Conservation (phyloP, 345 rosid genomes). For the Rhizophora apiculata region DNA sequence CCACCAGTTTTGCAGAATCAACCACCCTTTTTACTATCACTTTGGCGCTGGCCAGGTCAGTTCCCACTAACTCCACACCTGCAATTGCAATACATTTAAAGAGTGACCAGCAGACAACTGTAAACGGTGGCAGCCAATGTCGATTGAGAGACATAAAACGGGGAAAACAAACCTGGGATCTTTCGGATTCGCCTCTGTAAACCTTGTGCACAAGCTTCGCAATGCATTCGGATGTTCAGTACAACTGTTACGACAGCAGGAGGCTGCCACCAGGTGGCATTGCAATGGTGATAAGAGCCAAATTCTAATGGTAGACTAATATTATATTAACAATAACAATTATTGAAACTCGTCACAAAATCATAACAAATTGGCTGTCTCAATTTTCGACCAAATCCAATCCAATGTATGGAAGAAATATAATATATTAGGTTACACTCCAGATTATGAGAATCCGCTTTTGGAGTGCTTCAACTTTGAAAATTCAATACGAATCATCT, state of each 20-base stretch:
- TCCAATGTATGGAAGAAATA: no score
- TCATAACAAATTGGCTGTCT: no score
- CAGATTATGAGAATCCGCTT: neutral
- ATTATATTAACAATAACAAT: no score
- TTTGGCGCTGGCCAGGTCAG: constrained; percentile 39
- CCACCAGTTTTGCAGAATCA: constrained; percentile 48
- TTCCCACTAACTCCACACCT: constrained; percentile 65
- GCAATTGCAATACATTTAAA: neutral
- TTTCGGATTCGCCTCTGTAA: constrained; percentile 46
- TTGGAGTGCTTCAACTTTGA: neutral
- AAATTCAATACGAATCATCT: neutral
- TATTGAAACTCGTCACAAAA: no score
- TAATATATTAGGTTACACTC: no score
- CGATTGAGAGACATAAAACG: neutral
- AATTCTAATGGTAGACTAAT: neutral
- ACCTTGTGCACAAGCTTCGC: constrained; percentile 68
- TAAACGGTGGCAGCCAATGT: neutral
- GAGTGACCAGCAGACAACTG: no score
- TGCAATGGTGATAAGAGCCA: neutral
- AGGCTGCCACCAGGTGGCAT: constrained; percentile 33
- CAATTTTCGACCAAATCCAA: no score
- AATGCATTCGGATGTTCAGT: constrained; percentile 61
- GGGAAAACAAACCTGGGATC: constrained; percentile 37
- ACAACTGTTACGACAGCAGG: constrained; percentile 47
- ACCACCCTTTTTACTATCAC: constrained; percentile 54